Evolutionary conservation across 2,329 filamentous ascomycete genomes (phyloP).

Genomic region (Ophiostoma pallidulum): DNA sequence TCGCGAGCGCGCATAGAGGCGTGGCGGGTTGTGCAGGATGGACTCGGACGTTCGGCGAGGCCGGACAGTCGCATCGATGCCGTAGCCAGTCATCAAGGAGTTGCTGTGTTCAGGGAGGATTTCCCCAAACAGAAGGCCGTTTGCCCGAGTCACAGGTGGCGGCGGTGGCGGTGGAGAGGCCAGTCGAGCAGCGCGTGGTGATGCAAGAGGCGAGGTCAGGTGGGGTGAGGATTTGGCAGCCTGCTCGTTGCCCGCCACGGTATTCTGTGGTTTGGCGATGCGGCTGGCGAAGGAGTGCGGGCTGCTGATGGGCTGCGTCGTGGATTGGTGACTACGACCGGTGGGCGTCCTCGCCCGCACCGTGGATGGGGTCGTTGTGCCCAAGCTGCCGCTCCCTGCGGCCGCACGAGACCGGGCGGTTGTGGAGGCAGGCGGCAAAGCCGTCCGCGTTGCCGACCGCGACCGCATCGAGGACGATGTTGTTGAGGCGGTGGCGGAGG

Average conservation of each 20-base stretch:
- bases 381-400: slow-evolving; percentile 14
- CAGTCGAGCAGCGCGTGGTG: slow-evolving; percentile 16
- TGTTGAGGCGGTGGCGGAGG: slow-evolving; percentile 11
- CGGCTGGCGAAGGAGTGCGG: slow-evolving; percentile 35
- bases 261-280: too few species aligned
- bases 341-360: slow-evolving; percentile 13
- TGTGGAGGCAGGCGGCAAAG: background rate
- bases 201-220: slow-evolving; percentile 27
- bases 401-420: background rate
- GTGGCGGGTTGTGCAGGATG: slow-evolving; percentile 47
- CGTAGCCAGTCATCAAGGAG: slow-evolving; percentile 45
- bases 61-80: slow-evolving; percentile 41
- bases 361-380: slow-evolving; percentile 20
- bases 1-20: slow-evolving; percentile 34
- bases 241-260: slow-evolving; percentile 25
- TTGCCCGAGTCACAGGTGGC: slow-evolving; percentile 24
- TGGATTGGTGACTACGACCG: background rate
- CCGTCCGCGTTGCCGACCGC: background rate
- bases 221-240: slow-evolving; percentile 36
- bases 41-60: slow-evolving; percentile 62
- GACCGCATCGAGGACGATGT: slow-evolving; percentile 15
- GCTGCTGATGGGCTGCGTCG: slow-evolving; percentile 1
- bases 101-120: slow-evolving; percentile 52
- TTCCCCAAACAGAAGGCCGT: slow-evolving; percentile 64
- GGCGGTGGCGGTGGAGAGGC: slow-evolving; percentile 21